Conservation (phyloP, 1,139 yeast species). For the Yamadazyma triangularis region DNA sequence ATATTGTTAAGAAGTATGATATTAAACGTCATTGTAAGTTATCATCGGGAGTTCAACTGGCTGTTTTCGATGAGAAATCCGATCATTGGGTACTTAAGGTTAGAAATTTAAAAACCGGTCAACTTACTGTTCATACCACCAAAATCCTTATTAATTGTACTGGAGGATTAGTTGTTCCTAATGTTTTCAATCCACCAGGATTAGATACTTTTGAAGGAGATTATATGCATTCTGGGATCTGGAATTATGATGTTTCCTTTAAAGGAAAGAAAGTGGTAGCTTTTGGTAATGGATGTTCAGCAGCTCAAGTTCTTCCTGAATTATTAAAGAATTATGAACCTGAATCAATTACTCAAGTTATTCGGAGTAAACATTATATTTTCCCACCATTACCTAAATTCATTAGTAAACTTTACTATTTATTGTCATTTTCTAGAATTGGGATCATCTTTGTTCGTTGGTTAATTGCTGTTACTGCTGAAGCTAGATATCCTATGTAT, state of each 20-base stretch:
- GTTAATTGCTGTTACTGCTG: slow-evolving; percentile 27
- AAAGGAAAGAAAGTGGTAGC: slow-evolving; percentile 31
- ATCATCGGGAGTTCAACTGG: slow-evolving; percentile 23
- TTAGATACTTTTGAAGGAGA: slow-evolving; percentile 40
- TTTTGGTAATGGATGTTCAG: slow-evolving; percentile 44
- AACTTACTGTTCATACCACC: slow-evolving; percentile 20
- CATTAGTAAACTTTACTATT: slow-evolving; percentile 18
- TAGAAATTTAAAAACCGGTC: slow-evolving; percentile 32
- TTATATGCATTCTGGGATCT: slow-evolving; percentile 46
- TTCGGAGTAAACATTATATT: slow-evolving; percentile 36
- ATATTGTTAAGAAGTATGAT: slow-evolving; percentile 32
- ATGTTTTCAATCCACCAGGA: slow-evolving; percentile 28
- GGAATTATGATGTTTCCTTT: slow-evolving; percentile 39
- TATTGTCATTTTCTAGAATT: slow-evolving; percentile 21
- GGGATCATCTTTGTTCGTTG: slow-evolving; percentile 26
- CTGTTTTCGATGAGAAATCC: slow-evolving; percentile 26
- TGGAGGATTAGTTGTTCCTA: slow-evolving; percentile 39
- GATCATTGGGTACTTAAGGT: slow-evolving; percentile 36
- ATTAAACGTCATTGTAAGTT: slow-evolving; percentile 27
- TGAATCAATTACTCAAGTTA: slow-evolving; percentile 27
- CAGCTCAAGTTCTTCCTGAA: slow-evolving; percentile 37
- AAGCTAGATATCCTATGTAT: slow-evolving; percentile 32
- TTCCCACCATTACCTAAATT: slow-evolving; percentile 34
- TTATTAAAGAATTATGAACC: slow-evolving; percentile 28
- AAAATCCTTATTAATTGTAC: slow-evolving; percentile 28